A percentile compares a stretch with the other conserved stretches of the same genome.
Conservation (phyloP, 192 early-diverging fungal genomes). For the Coemansia aciculifera region DNA sequence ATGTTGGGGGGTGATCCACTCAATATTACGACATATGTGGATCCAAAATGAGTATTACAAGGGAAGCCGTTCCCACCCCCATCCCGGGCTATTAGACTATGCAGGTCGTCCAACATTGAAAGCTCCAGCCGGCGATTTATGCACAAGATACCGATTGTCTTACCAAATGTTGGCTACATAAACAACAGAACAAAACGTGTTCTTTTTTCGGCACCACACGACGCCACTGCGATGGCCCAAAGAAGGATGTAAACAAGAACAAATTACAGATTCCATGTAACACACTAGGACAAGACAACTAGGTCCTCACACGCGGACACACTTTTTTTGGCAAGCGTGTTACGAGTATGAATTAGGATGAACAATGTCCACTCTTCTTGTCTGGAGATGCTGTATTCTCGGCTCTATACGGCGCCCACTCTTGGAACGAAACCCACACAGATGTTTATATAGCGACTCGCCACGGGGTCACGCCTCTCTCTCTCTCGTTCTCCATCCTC, state of each 20-base stretch:
- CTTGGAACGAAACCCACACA: background rate
- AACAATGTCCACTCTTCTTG: background rate
- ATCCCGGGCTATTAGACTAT: background rate
- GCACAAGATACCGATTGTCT: background rate
- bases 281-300: no score
- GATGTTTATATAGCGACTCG: background rate
- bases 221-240: no score
- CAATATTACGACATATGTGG: background rate
- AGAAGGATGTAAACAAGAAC: no score
- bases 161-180: background rate
- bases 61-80: background rate
- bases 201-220: no score
- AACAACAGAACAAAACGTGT: no score
- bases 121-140: background rate
- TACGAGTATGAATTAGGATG: background rate
- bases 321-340: background rate
- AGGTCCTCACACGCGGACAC: no score
- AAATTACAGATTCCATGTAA: no score
- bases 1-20: no score
- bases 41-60: background rate
- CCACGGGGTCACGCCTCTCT: conserved; percentile 1
- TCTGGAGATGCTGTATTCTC: background rate
- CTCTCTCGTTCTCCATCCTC: background rate
- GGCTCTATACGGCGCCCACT: background rate
- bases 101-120: background rate